Percentiles rank a stretch among this genome's conserved stretches.
Evolutionary conservation across 2,329 filamentous ascomycete species (phyloP).

Genomic region (Cryphonectria naterciae): DNA sequence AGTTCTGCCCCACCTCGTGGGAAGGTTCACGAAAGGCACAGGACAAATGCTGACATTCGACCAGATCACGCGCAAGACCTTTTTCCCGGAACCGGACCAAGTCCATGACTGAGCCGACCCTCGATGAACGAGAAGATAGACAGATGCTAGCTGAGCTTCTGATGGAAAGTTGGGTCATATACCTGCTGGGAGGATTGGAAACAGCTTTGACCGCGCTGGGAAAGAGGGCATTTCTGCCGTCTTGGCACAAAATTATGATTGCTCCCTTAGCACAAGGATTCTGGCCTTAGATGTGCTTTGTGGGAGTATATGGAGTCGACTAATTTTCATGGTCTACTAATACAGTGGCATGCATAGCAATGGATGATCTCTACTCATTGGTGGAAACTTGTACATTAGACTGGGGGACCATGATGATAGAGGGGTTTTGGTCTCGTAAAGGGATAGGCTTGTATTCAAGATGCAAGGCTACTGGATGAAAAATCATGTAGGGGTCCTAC

Average conservation of each 20-base stretch:
- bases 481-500: neutral
- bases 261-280: neutral
- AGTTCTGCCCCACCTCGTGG: conserved; percentile 43
- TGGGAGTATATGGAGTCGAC: conserved; percentile 31
- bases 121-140: too few species aligned
- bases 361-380: conserved; percentile 58
- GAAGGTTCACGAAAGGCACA: neutral
- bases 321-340: conserved; percentile 24
- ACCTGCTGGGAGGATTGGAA: neutral
- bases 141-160: neutral
- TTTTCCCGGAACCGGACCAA: conserved; percentile 32
- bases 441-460: neutral
- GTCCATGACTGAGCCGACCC: neutral
- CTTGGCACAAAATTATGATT: too few species aligned
- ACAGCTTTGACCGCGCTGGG: neutral
- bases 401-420: conserved; percentile 34
- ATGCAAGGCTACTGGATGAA: neutral
- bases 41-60: conserved; percentile 6
- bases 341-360: conserved; percentile 43
- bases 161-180: neutral
- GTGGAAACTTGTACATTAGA: conserved; percentile 57
- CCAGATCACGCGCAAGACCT: conserved; percentile 33
- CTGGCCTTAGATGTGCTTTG: conserved; percentile 21
- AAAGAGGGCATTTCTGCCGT: neutral
- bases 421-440: conserved; percentile 24